Conservation (phyloP, 352 stramenopile genomes). For the Pythium phragmitis region DNA sequence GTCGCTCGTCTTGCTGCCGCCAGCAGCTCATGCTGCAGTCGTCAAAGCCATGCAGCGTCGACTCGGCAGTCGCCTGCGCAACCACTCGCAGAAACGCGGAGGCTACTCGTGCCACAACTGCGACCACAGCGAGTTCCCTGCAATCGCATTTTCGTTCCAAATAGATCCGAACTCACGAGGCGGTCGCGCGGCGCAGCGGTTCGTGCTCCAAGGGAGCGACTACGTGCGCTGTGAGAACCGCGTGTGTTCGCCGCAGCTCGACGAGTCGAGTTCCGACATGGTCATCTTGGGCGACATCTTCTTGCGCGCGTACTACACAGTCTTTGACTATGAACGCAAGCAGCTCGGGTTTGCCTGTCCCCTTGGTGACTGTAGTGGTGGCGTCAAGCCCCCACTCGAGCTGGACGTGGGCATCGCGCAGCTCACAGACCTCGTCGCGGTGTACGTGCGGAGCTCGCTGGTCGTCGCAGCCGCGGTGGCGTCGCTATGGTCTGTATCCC, state of each 20-base stretch:
- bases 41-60: constrained; percentile 25
- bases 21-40: constrained; percentile 12
- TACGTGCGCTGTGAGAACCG: constrained; percentile 38
- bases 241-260: constrained; percentile 35
- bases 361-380: constrained; percentile 21
- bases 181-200: constrained; percentile 2
- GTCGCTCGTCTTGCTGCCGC: constrained; percentile 35
- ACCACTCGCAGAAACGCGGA: constrained; percentile 13
- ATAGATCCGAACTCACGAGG: background rate
- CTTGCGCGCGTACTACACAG: constrained; percentile 42
- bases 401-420: constrained; percentile 1
- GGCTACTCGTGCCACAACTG: constrained; percentile 31
- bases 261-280: constrained; percentile 26
- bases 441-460: constrained; percentile 16
- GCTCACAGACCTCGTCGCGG: constrained; percentile 7
- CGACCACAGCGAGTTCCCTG: constrained; percentile 32
- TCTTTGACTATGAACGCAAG: constrained; percentile 33
- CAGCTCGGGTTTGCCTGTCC: constrained; percentile 38
- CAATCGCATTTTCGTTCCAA: constrained; percentile 28
- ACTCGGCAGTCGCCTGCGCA: constrained; percentile 20
- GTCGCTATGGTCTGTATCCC: constrained; percentile 15
- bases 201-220: constrained; percentile 37
- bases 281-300: constrained; percentile 41
- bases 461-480: constrained; percentile 14
- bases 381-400: constrained; percentile 24